A percentile compares a stretch with the other conserved stretches of the same genome.
Conservation (phyloP, 1,284 basidiomycete genomes). For the Leccinum subatratum region DNA sequence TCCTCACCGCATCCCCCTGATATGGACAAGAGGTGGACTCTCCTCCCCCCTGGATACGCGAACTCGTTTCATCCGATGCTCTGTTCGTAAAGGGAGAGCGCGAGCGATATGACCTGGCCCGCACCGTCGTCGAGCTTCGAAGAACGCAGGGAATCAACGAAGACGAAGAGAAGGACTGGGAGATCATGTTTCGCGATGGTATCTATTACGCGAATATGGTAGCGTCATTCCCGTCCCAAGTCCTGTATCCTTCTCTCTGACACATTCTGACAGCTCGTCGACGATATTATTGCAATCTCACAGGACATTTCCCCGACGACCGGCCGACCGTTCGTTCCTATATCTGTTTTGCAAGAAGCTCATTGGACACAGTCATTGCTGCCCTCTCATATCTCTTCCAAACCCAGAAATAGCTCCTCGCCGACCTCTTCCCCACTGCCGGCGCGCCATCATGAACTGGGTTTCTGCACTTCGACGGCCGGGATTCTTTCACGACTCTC, state of each 20-base stretch:
- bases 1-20: constrained; percentile 38
- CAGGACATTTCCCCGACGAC: constrained; percentile 70
- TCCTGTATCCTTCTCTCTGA: constrained; percentile 7
- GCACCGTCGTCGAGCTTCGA: constrained; percentile 70
- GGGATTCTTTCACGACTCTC: constrained; percentile 43
- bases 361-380: constrained; percentile 72
- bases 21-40: constrained; percentile 72
- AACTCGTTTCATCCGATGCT: constrained; percentile 72
- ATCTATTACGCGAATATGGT: constrained; percentile 92
- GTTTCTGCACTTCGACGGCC: constrained; percentile 46
- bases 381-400: constrained; percentile 51
- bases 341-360: constrained; percentile 66
- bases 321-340: constrained; percentile 63
- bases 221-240: not conserved
- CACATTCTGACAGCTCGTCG: constrained; percentile 51
- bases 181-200: constrained; percentile 69
- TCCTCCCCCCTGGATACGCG: constrained; percentile 66
- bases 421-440: constrained; percentile 38
- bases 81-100: constrained; percentile 79
- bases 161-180: constrained; percentile 64
- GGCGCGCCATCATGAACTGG: constrained; percentile 56
- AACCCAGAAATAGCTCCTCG: constrained; percentile 28
- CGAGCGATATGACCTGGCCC: constrained; percentile 77
- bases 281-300: constrained; percentile 72
- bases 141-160: constrained; percentile 46